Evolutionary conservation across 192 early-diverging fungal genomes (phyloP).

Genomic region (Backusella tarrabulga): DNA sequence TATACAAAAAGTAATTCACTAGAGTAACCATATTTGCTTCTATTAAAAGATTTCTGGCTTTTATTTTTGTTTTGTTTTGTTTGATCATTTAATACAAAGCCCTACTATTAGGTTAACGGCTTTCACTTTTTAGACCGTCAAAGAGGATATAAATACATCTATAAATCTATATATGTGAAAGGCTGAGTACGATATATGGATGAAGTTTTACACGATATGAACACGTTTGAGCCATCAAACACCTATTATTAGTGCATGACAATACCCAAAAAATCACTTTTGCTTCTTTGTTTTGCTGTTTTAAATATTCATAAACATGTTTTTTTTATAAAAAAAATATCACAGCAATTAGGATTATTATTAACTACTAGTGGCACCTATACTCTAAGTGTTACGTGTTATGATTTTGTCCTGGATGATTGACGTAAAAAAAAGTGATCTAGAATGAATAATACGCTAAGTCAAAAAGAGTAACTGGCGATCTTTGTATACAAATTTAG

Average conservation of each 20-base stretch:
- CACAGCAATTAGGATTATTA: not conserved
- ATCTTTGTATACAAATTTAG: not conserved
- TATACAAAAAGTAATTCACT: not conserved
- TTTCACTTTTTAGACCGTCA: not conserved
- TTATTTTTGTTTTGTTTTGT: not conserved
- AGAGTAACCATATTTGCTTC: not conserved
- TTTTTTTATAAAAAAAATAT: not conserved
- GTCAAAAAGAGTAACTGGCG: not conserved
- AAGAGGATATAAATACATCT: not conserved
- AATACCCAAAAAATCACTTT: not conserved
- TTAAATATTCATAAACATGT: not conserved
- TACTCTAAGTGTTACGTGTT: not conserved
- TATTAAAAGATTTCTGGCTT: not conserved
- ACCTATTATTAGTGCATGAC: not conserved
- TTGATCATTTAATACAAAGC: not conserved
- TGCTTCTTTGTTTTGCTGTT: not conserved
- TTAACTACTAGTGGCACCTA: not conserved
- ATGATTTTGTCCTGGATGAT: not conserved
- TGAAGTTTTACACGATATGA: not conserved
- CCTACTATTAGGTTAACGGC: not conserved
- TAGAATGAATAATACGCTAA: not conserved
- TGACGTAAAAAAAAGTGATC: not conserved
- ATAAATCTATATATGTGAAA: not conserved
- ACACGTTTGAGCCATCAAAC: not conserved
- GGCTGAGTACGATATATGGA: not conserved